phyloP scores from a whole-genome alignment of 2,329 filamentous ascomycete genomes.

The Phyllosticta citriasiana region DNA sequence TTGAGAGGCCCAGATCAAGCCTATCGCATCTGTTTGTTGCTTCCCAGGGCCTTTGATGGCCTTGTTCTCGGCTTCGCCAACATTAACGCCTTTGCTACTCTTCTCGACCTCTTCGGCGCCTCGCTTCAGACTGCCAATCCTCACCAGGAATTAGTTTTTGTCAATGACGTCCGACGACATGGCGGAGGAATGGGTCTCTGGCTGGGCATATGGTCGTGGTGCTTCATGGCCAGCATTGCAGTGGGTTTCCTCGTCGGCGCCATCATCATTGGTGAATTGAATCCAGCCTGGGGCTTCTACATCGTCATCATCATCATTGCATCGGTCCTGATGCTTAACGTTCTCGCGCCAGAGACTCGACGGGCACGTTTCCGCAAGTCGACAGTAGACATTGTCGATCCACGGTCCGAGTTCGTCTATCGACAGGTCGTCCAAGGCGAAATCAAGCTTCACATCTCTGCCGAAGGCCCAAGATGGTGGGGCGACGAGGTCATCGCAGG shows the following conservation, averaged over 20 bases:
- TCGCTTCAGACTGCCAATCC: constrained; percentile 63
- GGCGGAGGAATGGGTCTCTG: constrained; percentile 73
- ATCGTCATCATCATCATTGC: constrained; percentile 59
- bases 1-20: constrained; percentile 31
- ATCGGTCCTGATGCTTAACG: constrained; percentile 56
- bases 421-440: constrained; percentile 54
- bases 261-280: constrained; percentile 52
- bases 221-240: constrained; percentile 60
- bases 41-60: constrained; percentile 57
- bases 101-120: constrained; percentile 67
- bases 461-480: constrained; percentile 66
- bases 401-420: constrained; percentile 36
- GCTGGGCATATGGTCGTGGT: constrained; percentile 68
- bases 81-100: constrained; percentile 63
- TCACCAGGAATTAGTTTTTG: constrained; percentile 60
- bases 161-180: constrained; percentile 60
- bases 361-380: constrained; percentile 59
- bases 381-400: constrained; percentile 40
- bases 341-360: constrained; percentile 61
- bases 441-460: constrained; percentile 64
- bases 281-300: constrained; percentile 68
- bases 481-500: constrained; percentile 67
- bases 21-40: constrained; percentile 52
- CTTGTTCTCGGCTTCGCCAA: constrained; percentile 62
- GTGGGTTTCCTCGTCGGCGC: constrained; percentile 65